Base-by-base conservation (phyloP, 129 eudicot genomes). In the Arctium lappa region DNA sequence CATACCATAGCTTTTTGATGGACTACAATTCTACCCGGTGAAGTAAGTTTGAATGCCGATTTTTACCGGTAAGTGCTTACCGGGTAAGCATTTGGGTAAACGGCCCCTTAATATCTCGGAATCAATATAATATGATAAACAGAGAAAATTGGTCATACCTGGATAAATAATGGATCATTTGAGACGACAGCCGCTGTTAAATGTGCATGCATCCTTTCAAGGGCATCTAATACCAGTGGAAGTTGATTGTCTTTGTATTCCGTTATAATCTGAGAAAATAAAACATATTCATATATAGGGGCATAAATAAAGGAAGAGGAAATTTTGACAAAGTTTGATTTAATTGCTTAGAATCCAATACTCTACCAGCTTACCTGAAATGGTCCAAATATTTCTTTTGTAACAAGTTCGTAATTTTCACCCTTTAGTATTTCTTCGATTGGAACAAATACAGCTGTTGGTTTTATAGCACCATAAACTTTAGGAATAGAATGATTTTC, bases 181-280 rank as follows among this genome's bases (percentile, higher is more conserved):
- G 99, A 93, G 74, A 96, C 99, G 38, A 96, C 98, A 13, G 98
- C 99, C 66, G 99, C 99, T 53, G 99, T 93, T 78, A 96, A 89
- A 87, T 96, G 99, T 1, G 99, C 99, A 79, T 93, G 99, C 98
- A 96, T 96, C 85, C 85, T 93, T 80, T 96, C 98, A 69, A 96
- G 93, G 50, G 89, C 98, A 34, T 90, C 91, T 81, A 95, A 82
- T 74, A 95, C 97, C 92, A 93, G 56, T 15, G 94, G 89, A 16
- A 95, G 91, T 88, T 95, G 91, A 87, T 86, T 80, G 53, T 92
- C 90, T 85, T 95, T 95, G 89, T 93, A 95, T 72, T 93, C 98
- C 0, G 99, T 95, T 69, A 95, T 84, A 74, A 96, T 81, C 99
- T 96, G 87, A 46, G 34, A 62, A 18, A 4, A 70, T 11, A 30